A percentile compares a stretch with the other conserved stretches of the same genome.
phyloP scores from a whole-genome alignment of 768 basidiomycete genomes.

The Pleurotus platypus region DNA sequence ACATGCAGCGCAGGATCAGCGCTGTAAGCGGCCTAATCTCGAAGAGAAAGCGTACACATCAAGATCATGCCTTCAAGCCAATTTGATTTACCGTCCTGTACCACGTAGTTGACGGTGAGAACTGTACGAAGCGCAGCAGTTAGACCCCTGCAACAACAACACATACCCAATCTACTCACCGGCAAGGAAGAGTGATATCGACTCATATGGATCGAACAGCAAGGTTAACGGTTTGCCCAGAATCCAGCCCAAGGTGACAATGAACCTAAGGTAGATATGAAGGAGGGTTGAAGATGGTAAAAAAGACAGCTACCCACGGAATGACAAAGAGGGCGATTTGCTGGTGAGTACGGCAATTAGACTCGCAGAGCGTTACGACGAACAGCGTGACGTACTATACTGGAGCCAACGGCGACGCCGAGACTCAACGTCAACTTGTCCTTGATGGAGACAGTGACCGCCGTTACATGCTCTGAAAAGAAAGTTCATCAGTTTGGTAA shows the following conservation, averaged over 20 bases:
- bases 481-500: conserved; percentile 6
- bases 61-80: conserved; percentile 82
- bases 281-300: not conserved
- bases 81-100: conserved; percentile 85
- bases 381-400: conserved; percentile 50
- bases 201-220: conserved; percentile 86
- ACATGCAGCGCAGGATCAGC: too few species aligned
- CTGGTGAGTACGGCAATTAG: conserved; percentile 28
- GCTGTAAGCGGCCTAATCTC: too few species aligned
- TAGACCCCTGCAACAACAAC: not conserved
- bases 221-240: conserved; percentile 76
- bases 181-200: conserved; percentile 52
- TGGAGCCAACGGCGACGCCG: conserved; percentile 86
- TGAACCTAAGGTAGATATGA: conserved; percentile 40
- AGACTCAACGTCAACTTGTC: conserved; percentile 85
- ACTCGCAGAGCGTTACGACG: not conserved
- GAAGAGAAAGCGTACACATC: conserved; percentile 35
- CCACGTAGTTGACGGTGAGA: conserved; percentile 80
- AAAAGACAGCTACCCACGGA: conserved; percentile 26
- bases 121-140: conserved; percentile 31
- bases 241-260: conserved; percentile 78
- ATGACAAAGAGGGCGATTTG: conserved; percentile 57
- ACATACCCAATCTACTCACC: conserved; percentile 23
- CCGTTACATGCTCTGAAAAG: conserved; percentile 75
- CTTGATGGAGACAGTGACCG: conserved; percentile 88